Evolutionary conservation across 2,329 filamentous ascomycete genomes (phyloP).

Genomic region (Colletotrichum sp.): DNA sequence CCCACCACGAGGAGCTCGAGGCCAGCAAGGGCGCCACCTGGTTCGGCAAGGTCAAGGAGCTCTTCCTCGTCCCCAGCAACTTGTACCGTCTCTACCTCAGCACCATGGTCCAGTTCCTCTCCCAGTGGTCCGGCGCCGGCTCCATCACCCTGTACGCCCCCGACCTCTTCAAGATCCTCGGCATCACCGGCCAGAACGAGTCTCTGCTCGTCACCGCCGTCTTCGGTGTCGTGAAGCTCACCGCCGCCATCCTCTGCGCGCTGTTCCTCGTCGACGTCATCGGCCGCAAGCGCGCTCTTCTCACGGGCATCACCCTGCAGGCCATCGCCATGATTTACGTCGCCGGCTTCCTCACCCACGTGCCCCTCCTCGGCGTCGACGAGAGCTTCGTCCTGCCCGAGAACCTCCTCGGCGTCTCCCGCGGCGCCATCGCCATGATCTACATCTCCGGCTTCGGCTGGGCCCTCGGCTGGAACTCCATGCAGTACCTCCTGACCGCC

Average conservation of each 20-base stretch:
- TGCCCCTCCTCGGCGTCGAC: conserved; percentile 61
- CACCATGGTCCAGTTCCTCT: conserved; percentile 71
- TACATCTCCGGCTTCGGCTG: conserved; percentile 73
- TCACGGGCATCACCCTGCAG: conserved; percentile 65
- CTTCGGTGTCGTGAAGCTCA: conserved; percentile 77
- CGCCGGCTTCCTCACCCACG: conserved; percentile 64
- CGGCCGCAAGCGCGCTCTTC: conserved; percentile 72
- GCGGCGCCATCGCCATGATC: conserved; percentile 75
- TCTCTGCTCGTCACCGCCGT: conserved; percentile 76
- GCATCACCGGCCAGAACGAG: conserved; percentile 70
- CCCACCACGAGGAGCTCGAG: conserved; percentile 74
- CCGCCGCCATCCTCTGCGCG: conserved; percentile 70
- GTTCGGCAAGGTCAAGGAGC: conserved; percentile 70
- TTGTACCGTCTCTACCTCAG: conserved; percentile 75
- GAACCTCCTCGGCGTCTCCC: conserved; percentile 60
- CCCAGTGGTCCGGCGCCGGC: conserved; percentile 76
- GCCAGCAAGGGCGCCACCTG: conserved; percentile 70
- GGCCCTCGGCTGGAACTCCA: conserved; percentile 76
- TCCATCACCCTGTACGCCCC: conserved; percentile 80
- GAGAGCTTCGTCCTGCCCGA: conserved; percentile 51
- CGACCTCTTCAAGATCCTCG: conserved; percentile 75
- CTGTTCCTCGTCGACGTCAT: conserved; percentile 82
- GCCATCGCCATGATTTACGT: conserved; percentile 67
- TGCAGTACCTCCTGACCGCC: conserved; percentile 80
- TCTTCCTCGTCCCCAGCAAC: conserved; percentile 71